A percentile compares a stretch with the other conserved stretches of the same genome.
phyloP scores from a whole-genome alignment of 805 yeast genomes.

The Metschnikowia lochheadii region DNA sequence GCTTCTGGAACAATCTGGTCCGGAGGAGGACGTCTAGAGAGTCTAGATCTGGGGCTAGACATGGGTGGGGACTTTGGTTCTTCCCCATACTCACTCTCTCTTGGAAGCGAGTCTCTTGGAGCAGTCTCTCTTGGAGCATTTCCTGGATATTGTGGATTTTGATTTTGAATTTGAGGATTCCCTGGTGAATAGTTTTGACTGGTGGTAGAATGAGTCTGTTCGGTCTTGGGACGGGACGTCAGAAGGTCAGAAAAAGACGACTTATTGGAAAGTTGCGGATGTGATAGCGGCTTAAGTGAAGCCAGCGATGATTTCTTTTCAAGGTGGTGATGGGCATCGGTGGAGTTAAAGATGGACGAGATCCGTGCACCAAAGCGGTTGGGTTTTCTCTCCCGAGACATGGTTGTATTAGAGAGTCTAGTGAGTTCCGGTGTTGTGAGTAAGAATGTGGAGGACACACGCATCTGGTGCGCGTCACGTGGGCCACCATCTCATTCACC shows the following conservation, averaged over 20 bases:
- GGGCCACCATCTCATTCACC: not conserved
- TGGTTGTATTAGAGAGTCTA: not conserved
- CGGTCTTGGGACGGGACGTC: not conserved
- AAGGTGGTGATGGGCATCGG: slow-evolving; percentile 10
- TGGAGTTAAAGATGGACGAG: slow-evolving; percentile 26
- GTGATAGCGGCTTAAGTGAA: slow-evolving; percentile 2
- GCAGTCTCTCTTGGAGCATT: too few species aligned
- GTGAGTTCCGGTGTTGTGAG: not conserved
- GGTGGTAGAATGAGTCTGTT: too few species aligned
- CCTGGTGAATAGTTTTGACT: too few species aligned
- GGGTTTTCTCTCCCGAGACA: slow-evolving; percentile 14
- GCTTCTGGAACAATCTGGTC: not conserved
- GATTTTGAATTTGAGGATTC: too few species aligned
- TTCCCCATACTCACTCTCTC: too few species aligned
- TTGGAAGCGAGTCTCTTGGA: too few species aligned
- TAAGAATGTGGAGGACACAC: not conserved
- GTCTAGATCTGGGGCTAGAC: not conserved
- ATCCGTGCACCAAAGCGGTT: slow-evolving; percentile 27
- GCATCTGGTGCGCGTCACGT: not conserved
- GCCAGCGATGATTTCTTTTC: not conserved
- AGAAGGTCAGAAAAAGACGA: not conserved
- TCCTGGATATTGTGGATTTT: too few species aligned
- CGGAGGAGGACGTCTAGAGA: slow-evolving; percentile 1
- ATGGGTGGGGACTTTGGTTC: not conserved
- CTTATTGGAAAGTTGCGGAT: slow-evolving; percentile 1